Evolutionary conservation across 2,329 filamentous ascomycete genomes (phyloP), one percentile per base, ranked within the genome.

Genomic region (Cyphellophora attinorum): DNA sequence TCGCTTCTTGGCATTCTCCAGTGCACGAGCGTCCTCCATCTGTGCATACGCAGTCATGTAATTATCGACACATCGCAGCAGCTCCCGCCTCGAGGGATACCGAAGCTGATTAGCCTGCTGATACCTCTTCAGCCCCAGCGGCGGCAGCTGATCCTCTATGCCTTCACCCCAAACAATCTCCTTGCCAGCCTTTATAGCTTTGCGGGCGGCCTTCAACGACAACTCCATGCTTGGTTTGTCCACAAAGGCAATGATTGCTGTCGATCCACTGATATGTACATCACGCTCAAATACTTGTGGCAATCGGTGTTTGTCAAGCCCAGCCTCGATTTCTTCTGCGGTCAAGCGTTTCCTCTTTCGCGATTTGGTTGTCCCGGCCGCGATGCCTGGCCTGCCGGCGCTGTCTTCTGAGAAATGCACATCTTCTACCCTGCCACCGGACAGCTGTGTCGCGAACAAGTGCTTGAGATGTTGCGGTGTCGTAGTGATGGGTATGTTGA

Each of bases 401-500:
- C 48, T 37, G 48, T 48, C 32, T 49, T 56, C 51, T 61, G 72
- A 33, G 45, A 96, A 95, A 0, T 71, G 64, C 4, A 93, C 80
- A 34, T 65, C 68, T 57, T 93, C 85, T 31, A 96, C 81, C 30
- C 81, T 72, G 3, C 82, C 83, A 1, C 81, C 77, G 6, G 84
- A 81, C 0, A 95, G 70, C 11, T 93, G 72, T 1, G 71, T 66
- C 1, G 74, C 64, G 48, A 96, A 93, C 0, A 96, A 63, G 27
- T 77, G 68, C 29, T 85, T 78, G 27, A 96, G 69, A 50, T 88
- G 83, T 1, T 67, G 58, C 37, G 85, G 79, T 4, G 85, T 93
- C 39, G 85, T 79, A 54, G 95, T 88, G 43, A 81, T 68, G 5
- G 91, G 91, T 1, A 93, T 64, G 51, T 98, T 96, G 44, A 88